Evolutionary conservation across 768 basidiomycete species (phyloP).

Genomic region (Collybia nuda): DNA sequence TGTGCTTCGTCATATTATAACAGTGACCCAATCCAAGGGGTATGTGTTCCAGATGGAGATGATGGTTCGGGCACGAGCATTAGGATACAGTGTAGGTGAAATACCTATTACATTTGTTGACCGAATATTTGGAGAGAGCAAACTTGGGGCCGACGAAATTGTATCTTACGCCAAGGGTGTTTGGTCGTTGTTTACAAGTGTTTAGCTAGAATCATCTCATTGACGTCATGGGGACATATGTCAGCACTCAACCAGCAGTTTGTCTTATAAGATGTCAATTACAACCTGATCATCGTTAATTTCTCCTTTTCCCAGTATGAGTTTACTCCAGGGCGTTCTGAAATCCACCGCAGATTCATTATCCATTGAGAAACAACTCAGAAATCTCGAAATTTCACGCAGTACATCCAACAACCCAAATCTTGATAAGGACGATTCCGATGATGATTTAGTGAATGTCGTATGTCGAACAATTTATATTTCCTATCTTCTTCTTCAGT

Average conservation of each 20-base stretch:
- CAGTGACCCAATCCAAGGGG: constrained; percentile 81
- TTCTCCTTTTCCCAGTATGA: constrained; percentile 35
- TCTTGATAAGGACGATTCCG: constrained; percentile 54
- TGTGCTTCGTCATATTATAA: constrained; percentile 82
- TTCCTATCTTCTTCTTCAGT: constrained; percentile 8
- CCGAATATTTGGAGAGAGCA: constrained; percentile 91
- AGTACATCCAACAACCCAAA: constrained; percentile 14
- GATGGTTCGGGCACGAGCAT: constrained; percentile 85
- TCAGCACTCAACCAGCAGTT: constrained; percentile 22
- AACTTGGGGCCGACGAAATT: constrained; percentile 85
- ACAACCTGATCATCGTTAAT: no score
- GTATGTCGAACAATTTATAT: constrained; percentile 38
- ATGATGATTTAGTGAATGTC: constrained; percentile 72
- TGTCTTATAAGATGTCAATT: not conserved
- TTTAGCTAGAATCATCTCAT: constrained; percentile 35
- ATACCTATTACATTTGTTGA: constrained; percentile 95
- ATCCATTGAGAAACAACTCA: constrained; percentile 31
- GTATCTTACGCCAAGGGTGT: constrained; percentile 87
- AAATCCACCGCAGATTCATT: constrained; percentile 43
- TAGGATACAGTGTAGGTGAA: constrained; percentile 87
- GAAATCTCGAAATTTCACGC: constrained; percentile 23
- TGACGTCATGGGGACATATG: constrained; percentile 26
- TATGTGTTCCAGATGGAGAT: constrained; percentile 99
- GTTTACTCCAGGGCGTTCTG: constrained; percentile 71
- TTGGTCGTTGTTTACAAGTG: constrained; percentile 72